Conservation (phyloP, 202 grass and related monocot genomes). For the Elaeis oleifera region DNA sequence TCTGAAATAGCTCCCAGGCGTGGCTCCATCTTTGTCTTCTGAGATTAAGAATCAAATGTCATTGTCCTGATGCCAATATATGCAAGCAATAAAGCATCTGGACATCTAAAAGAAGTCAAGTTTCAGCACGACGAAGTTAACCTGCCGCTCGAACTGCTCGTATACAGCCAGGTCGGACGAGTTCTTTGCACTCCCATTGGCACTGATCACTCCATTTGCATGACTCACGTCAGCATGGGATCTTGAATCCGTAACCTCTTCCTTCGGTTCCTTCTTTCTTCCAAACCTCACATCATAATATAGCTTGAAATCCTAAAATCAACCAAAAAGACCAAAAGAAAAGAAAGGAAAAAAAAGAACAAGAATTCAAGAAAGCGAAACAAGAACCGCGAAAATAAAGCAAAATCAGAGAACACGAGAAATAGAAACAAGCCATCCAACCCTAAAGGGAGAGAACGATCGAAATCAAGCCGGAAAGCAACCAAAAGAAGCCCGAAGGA, state of each 20-base stretch:
- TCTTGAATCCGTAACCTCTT: slow-evolving; percentile 7
- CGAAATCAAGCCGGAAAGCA: too few relatives aligned
- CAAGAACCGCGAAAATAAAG: too few relatives aligned
- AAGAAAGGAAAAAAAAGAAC: neutral
- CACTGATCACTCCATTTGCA: slow-evolving; percentile 12
- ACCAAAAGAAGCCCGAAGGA: too few relatives aligned
- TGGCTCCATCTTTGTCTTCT: slow-evolving; percentile 34
- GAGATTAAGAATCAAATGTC: slow-evolving; percentile 18
- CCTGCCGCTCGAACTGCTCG: slow-evolving; percentile 91
- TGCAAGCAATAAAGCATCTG: too few relatives aligned
- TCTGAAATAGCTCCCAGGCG: slow-evolving; percentile 40
- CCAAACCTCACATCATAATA: slow-evolving; percentile 81
- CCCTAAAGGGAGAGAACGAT: too few relatives aligned
- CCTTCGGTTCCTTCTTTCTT: slow-evolving; percentile 39
- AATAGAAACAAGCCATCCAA: too few relatives aligned
- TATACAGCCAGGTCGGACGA: slow-evolving; percentile 73
- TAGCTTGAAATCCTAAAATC: slow-evolving; percentile 47
- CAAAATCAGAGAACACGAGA: too few relatives aligned
- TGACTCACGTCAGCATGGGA: slow-evolving; percentile 16
- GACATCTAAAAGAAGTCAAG: too few relatives aligned
- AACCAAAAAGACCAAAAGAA: neutral
- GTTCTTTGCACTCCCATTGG: slow-evolving; percentile 46
- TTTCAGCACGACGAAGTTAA: neutral
- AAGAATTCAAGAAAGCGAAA: too few relatives aligned
- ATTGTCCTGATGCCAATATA: too few relatives aligned